Percentiles rank a stretch among this genome's conserved stretches.
Evolutionary conservation across 306 rosid species (phyloP).

Genomic region (Glycine tomentella): DNA sequence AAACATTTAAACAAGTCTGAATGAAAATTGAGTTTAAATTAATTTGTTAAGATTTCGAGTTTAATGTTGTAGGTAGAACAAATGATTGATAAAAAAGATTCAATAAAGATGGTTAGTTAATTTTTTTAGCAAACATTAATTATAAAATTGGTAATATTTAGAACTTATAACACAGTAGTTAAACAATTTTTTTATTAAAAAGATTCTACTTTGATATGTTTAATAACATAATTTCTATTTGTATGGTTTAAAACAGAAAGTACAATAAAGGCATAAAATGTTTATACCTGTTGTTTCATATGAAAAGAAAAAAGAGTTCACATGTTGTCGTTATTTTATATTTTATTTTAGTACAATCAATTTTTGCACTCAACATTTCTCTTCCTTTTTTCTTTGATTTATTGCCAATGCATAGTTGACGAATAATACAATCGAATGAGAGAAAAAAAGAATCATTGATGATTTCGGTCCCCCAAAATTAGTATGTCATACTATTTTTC

Average conservation of each 20-base stretch:
- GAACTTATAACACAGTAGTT: too few relatives aligned
- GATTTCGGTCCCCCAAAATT: not conserved
- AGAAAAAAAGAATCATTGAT: too few relatives aligned
- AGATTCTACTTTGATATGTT: too few relatives aligned
- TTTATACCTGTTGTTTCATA: not conserved
- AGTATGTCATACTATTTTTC: not conserved
- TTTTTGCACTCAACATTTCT: not conserved
- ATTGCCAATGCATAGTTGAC: not conserved
- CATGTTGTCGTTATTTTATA: not conserved
- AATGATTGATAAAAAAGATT: too few relatives aligned
- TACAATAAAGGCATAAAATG: not conserved
- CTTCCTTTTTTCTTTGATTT: not conserved
- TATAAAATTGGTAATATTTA: too few relatives aligned
- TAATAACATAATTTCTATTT: not conserved
- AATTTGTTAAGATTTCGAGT: too few relatives aligned
- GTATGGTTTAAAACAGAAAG: not conserved
- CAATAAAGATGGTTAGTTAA: too few relatives aligned
- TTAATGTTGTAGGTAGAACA: too few relatives aligned
- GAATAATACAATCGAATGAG: not conserved
- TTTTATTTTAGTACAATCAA: slow-evolving; percentile 1
- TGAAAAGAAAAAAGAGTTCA: not conserved
- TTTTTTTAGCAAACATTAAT: too few relatives aligned
- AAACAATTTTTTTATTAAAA: too few relatives aligned
- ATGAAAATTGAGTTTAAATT: too few relatives aligned
- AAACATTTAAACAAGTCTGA: too few relatives aligned